A percentile compares a stretch with the other conserved stretches of the same genome.
These are phyloP conservation scores for Apiospora koreana DNA, from an alignment of 2,329 filamentous ascomycete genomes.

Conservation along the genomic window DNA sequence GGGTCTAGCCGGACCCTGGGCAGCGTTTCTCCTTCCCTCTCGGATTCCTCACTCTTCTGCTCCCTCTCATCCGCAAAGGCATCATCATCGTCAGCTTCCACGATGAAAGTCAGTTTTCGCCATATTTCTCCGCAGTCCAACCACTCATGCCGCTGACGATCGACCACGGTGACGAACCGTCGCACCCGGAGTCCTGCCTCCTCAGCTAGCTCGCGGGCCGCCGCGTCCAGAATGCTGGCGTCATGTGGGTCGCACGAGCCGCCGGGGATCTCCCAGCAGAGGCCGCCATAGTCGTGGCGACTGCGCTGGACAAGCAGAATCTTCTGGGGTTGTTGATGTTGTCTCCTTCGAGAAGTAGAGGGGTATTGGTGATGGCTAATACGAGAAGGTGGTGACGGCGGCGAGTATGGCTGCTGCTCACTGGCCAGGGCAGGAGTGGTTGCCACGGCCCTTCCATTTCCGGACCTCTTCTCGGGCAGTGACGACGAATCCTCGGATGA, in stretches of 20 bases:
- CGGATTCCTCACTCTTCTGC: background rate
- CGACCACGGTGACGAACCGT: constrained; percentile 36
- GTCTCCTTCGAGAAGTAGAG: background rate
- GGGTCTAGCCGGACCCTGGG: constrained; percentile 18
- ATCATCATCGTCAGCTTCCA: constrained; percentile 11
- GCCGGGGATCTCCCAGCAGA: constrained; percentile 51
- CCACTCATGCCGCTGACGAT: constrained; percentile 34
- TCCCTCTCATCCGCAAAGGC: background rate
- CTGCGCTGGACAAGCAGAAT: constrained; percentile 50
- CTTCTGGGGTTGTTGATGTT: background rate
- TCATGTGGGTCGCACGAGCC: constrained; percentile 47
- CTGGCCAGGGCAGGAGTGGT: background rate
- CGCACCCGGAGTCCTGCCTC: constrained; percentile 19
- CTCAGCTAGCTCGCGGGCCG: constrained; percentile 50
- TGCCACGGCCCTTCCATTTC: no score
- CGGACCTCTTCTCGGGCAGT: background rate
- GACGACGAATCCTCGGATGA: background rate
- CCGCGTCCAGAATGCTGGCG: constrained; percentile 41
- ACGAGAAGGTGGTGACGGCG: background rate
- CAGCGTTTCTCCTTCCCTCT: background rate
- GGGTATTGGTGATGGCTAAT: background rate
- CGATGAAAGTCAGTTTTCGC: constrained; percentile 20
- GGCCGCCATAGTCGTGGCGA: constrained; percentile 44
- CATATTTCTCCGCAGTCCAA: constrained; percentile 25
- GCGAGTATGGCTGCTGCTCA: background rate